Base-by-base conservation (phyloP, 225 moss, liverwort and hornwort species). In the Takakia lepidozioides region DNA sequence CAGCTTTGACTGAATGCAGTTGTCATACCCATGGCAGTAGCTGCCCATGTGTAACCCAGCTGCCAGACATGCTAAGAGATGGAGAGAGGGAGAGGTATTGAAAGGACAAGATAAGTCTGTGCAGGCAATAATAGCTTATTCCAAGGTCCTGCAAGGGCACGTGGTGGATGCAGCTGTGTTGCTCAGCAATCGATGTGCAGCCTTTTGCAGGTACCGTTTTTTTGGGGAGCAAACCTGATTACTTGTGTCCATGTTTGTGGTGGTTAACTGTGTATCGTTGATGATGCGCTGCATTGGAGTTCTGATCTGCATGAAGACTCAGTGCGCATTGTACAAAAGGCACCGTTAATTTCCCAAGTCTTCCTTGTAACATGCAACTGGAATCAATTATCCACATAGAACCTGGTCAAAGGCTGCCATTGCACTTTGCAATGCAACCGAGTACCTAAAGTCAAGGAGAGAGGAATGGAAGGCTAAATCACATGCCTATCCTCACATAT, bases 161-260 rank as follows among this genome's bases (percentile, higher is more conserved):
- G 75, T 73, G 41, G 59, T 52, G 32, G 77, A 83, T 65, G 66
- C 70, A 48, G 70, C 61, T 16, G 46, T 85, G 48, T 52, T 88
- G 14, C 70, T 85, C 2, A 73, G 92, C 57, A 93, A 93, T 40
- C 85, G 92, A 38, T 93, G 80, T 62, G 75, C 60, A 56, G 75
- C 92, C 6, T 88, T 74, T 61, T 93, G 88, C 88, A 85, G 64
- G 86, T 85, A 49, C 17, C 40, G n/a, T 45, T 7, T 38, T 49
- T 6, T 4, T n/a, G 7, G 10, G 17, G 32, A 21, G 34, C 21
- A 7, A 14, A 19, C 10, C 16, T n/a, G 38, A 4, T n/a, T 53
- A 20, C 5, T 13, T 2, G 17, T 29, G 39, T 15, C 45, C 19
- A 26, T 38, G 6, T 43, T 13, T 32, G 29, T n/a, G 13, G 6